Percentiles rank a stretch among this genome's conserved stretches.
These are phyloP conservation scores for Bacterosira constricta DNA, from an alignment of 108 stramenopile species.

Conservation along the genomic window DNA sequence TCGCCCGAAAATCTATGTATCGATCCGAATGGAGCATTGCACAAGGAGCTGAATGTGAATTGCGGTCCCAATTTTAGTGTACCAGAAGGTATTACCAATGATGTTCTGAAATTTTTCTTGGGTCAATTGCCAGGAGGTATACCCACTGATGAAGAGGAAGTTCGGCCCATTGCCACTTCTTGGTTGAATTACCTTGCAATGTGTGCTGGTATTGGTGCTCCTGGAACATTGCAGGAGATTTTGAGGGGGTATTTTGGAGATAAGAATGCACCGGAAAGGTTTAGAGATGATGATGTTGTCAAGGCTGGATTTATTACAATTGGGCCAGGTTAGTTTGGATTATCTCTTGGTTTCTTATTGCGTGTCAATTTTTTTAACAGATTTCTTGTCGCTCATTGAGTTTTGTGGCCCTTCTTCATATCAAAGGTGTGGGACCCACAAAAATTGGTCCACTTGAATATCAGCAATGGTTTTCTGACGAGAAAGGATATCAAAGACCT, in stretches of 20 bases:
- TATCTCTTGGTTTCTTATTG: neutral
- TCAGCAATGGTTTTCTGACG: slow-evolving; percentile 41
- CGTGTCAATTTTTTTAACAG: slow-evolving; percentile 28
- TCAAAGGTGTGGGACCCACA: slow-evolving; percentile 21
- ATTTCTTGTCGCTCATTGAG: slow-evolving; percentile 31
- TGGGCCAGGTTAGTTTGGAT: slow-evolving; percentile 10
- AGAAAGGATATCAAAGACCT: slow-evolving; percentile 71
- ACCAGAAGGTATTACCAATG: slow-evolving; percentile 37
- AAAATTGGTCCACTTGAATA: slow-evolving; percentile 33
- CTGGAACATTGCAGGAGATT: slow-evolving; percentile 69
- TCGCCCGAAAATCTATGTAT: slow-evolving; percentile 33
- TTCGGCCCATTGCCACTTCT: slow-evolving; percentile 42
- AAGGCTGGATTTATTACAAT: slow-evolving; percentile 41
- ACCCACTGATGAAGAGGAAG: slow-evolving; percentile 13
- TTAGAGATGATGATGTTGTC: slow-evolving; percentile 59
- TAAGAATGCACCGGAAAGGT: slow-evolving; percentile 61
- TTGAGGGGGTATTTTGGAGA: slow-evolving; percentile 75
- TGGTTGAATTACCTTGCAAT: slow-evolving; percentile 84
- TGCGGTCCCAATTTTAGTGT: slow-evolving; percentile 58
- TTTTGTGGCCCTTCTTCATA: slow-evolving; percentile 45
- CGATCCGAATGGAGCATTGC: slow-evolving; percentile 50
- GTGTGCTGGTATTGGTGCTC: slow-evolving; percentile 77
- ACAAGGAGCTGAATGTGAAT: slow-evolving; percentile 43
- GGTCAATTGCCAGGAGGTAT: slow-evolving; percentile 31
- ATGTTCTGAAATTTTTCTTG: slow-evolving; percentile 30